Percentiles rank a stretch among this genome's conserved stretches.
These are phyloP conservation scores for Cryptomeria japonica DNA, from an alignment of 75 land plant genomes.

Conservation along the genomic window DNA sequence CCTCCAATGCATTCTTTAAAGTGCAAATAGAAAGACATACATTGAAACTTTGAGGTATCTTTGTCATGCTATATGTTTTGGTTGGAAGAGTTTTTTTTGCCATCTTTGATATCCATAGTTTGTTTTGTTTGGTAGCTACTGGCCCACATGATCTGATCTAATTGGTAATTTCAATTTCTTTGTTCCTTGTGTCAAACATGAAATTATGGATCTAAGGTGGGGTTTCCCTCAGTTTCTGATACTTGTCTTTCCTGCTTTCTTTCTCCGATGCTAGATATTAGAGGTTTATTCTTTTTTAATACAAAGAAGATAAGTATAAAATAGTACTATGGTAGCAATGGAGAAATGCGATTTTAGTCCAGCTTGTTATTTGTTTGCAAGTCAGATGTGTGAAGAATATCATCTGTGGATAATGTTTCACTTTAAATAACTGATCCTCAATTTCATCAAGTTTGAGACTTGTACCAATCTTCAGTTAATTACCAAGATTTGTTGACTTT, in stretches of 20 bases:
- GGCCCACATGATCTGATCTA: neutral
- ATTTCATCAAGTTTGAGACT: neutral
- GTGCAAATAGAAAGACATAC: neutral
- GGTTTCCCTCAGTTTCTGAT: neutral
- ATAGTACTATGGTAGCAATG: neutral
- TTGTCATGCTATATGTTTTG: neutral
- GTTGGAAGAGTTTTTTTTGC: neutral
- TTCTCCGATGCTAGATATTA: neutral
- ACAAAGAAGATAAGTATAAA: neutral
- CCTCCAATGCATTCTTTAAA: neutral
- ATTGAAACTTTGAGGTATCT: neutral
- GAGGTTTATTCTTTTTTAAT: neutral
- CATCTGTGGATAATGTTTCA: neutral
- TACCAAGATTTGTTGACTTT: too few relatives aligned
- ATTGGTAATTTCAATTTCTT: neutral
- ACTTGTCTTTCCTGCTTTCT: neutral
- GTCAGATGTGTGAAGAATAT: neutral
- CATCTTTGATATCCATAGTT: too few relatives aligned
- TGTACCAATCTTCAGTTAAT: too few relatives aligned
- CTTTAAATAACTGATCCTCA: neutral
- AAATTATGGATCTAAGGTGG: neutral
- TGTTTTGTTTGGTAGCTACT: neutral
- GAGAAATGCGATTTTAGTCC: neutral
- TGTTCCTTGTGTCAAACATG: neutral
- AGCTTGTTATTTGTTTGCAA: neutral